Evolutionary conservation across 352 stramenopile genomes (phyloP), one percentile per base, ranked within the genome.

Genomic region (Globisporangium abappressorium): DNA sequence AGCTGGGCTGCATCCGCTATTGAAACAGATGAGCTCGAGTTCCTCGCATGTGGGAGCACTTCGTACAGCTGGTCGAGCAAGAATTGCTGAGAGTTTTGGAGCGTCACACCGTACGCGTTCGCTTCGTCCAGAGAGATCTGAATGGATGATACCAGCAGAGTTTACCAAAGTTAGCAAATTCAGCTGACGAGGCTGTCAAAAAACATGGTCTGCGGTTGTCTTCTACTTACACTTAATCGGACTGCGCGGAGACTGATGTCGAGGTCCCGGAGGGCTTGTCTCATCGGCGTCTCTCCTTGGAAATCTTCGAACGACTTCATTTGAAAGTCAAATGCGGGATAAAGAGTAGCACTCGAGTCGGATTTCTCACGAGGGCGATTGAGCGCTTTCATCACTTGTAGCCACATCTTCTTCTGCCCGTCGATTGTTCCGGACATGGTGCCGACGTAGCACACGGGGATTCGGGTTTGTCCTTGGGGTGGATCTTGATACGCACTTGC

Each of bases 351-450:
- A 5, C 5, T 61, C 15, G 49, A 18, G 3, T 54, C 5, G 15
- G 6, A n/a, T n/a, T 33, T 24, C 49, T 56, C 49, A 20, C 22
- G 11, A 0, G n/a, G 22, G 15, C 12, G 49, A 38, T 34, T 15
- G 7, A 83, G 64, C 2, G 71, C 77, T 15, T 77, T 66, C 28
- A 90, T 86, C 26, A 85, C 60, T 54, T 89, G 82, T 56, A 87
- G 28, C 77, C 77, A 90, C 69, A 90, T 90, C 33, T 80, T 78
- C 63, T 76, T 87, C 61, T 90, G 82, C 2, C 82, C 80, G 47
- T 90, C 79, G 65, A 86, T 85, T 2, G 65, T 28, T 7, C 54
- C 64, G 2, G 65, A 68, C 9, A 71, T 74, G 15, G 67, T 72
- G 4, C 65, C 61, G n/a, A 85, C 57, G 54, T 79, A 84, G 34